Base-by-base conservation (phyloP, 176 grass and related monocot species). In the Echinochloa phyllopogon region DNA sequence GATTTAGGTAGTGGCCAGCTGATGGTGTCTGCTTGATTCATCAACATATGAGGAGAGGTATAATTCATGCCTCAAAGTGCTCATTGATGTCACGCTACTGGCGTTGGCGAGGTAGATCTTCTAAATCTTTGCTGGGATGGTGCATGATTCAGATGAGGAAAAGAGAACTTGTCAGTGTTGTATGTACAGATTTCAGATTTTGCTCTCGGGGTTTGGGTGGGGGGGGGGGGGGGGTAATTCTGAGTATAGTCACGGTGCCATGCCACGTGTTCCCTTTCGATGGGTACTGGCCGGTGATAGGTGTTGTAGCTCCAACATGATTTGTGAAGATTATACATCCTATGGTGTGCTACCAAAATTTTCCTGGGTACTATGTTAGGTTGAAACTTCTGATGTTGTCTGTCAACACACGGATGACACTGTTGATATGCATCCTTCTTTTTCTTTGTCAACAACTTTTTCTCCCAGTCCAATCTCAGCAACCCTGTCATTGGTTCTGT, bases 131-230 rank as follows among this genome's bases (percentile, higher is more conserved):
- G 60, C 33, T 80, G 27, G 16, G 43, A 87, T 84, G 59, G 53
- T 76, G 44, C 78, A 52, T 84, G 69, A 69, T 51, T 79, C 4
- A 3, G 33, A 83, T 51, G 5, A 74, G 80, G 75, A 42, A 37
- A 76, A 87, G 69, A 69, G 75, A 80, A 84, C 60, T 49, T 55
- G 52, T 36, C 69, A 80, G 69, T 91, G 85, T 75, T 87, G 50
- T 87, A 87, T 91, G 60, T 91, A 91, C 80, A 91, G 89, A 84
- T 75, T 87, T 87, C 80, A 91, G 89, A 84, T 75, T 87, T 87
- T 44, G 9, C 15, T 59, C 60, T 85, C 51, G 29, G 29, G 29
- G 29, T 61, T 29, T n/a, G n/a, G n/a, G n/a, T n/a, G n/a, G n/a
- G n/a, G n/a, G n/a, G n/a, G n/a, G 16, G 69, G 48, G 42, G 79